Percentiles rank a stretch among this genome's conserved stretches.
Evolutionary conservation across 2,329 filamentous ascomycete species (phyloP).

Genomic region (Pseudogymnoascus sp.): DNA sequence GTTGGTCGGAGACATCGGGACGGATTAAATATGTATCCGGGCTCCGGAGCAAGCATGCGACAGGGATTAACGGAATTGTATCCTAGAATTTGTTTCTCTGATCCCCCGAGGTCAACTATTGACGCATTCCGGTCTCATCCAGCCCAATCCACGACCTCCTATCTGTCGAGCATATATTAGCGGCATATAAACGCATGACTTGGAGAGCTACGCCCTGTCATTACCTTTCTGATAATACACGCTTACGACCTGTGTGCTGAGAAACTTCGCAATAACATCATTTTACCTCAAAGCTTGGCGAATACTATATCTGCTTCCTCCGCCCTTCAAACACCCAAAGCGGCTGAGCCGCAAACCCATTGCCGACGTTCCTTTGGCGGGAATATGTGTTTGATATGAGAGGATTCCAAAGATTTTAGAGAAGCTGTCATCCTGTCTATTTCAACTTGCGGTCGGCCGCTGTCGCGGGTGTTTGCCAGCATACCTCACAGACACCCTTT

Average conservation of each 20-base stretch:
- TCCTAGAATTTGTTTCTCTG: slow-evolving; percentile 6
- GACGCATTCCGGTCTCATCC: background rate
- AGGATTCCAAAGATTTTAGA: slow-evolving; percentile 20
- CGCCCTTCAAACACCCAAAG: slow-evolving; percentile 2
- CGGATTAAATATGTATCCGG: background rate
- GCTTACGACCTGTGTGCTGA: background rate
- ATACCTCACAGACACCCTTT: slow-evolving; percentile 31
- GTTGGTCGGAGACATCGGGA: background rate
- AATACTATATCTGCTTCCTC: slow-evolving; percentile 5
- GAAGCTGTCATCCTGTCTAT: slow-evolving; percentile 37
- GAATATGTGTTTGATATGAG: slow-evolving; percentile 29
- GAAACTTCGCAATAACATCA: slow-evolving; percentile 5
- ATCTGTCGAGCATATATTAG: slow-evolving; percentile 5
- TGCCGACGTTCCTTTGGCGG: slow-evolving; percentile 11
- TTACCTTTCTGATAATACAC: background rate
- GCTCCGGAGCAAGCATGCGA: background rate
- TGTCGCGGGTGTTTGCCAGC: slow-evolving; percentile 35
- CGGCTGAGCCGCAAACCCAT: slow-evolving; percentile 11
- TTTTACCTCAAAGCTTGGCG: slow-evolving; percentile 2
- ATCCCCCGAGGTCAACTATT: slow-evolving; percentile 6
- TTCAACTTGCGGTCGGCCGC: slow-evolving; percentile 31
- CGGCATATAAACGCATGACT: background rate
- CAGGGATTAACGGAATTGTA: slow-evolving; percentile 6
- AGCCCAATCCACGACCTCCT: background rate
- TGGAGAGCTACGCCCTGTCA: background rate